Percentiles rank a stretch among this genome's conserved stretches.
Conservation (phyloP, 805 yeast species). For the Nakazawaea sp. region DNA sequence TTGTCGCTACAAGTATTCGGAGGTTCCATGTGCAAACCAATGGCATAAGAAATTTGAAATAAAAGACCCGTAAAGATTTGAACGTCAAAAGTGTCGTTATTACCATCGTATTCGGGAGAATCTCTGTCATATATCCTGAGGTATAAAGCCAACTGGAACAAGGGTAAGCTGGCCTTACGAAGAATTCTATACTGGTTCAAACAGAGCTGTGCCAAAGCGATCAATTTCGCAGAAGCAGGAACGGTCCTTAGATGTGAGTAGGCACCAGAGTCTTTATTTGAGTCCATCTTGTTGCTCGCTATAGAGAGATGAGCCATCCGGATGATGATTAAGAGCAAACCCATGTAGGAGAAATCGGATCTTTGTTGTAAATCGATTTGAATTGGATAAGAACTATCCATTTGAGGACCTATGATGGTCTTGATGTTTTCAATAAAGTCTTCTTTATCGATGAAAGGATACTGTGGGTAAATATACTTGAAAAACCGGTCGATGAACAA, state of each 20-base stretch:
- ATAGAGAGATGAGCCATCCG: conserved; percentile 36
- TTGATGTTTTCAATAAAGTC: conserved; percentile 25
- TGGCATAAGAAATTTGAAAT: conserved; percentile 34
- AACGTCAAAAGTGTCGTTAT: conserved; percentile 33
- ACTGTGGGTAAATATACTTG: conserved; percentile 35
- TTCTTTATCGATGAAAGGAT: conserved; percentile 38
- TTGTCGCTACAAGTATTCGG: no score
- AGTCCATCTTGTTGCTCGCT: conserved; percentile 17
- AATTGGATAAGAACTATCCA: conserved; percentile 18
- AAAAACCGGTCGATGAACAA: conserved; percentile 36
- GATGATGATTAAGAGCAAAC: conserved; percentile 32
- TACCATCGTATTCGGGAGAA: conserved; percentile 46
- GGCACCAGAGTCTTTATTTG: conserved; percentile 19
- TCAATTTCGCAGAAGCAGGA: conserved; percentile 32
- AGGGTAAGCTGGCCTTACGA: conserved; percentile 28
- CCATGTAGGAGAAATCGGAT: conserved; percentile 32
- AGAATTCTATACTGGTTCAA: conserved; percentile 33
- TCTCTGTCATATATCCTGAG: conserved; percentile 30
- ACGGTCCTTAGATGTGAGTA: conserved; percentile 24
- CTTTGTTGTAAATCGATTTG: conserved; percentile 26
- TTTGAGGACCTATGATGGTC: conserved; percentile 28
- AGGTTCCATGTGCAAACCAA: conserved; percentile 41
- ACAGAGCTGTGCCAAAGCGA: conserved; percentile 30
- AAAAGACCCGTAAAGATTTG: conserved; percentile 30
- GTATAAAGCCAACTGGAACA: conserved; percentile 37